Evolutionary conservation across 176 grass and related monocot species (phyloP).

Genomic region (sorghum (Sorghum bicolor)): DNA sequence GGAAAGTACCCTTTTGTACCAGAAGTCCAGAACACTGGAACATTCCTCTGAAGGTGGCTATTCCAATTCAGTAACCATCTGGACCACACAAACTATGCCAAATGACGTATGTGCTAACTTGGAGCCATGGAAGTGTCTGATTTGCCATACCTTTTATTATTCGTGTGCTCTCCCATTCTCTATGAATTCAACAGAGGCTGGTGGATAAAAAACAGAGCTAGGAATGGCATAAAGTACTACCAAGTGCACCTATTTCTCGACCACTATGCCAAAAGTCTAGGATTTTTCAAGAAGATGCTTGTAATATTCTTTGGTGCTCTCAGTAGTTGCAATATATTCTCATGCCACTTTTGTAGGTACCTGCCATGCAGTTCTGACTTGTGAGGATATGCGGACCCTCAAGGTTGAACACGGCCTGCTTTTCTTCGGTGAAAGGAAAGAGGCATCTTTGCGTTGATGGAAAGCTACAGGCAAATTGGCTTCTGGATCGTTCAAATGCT

Average conservation of each 20-base stretch:
- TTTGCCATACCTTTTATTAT: constrained; percentile 10
- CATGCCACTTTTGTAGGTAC: constrained; percentile 28
- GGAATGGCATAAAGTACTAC: background rate
- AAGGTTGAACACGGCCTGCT: background rate
- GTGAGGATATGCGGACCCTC: background rate
- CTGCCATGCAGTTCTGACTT: background rate
- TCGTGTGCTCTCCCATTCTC: constrained; percentile 8
- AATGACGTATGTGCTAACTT: background rate
- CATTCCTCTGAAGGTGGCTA: background rate
- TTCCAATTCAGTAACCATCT: constrained; percentile 9
- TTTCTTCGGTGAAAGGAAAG: constrained; percentile 5
- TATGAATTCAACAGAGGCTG: constrained; percentile 23
- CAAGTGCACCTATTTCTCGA: constrained; percentile 20
- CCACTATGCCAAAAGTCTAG: background rate
- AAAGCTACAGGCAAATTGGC: constrained; percentile 17
- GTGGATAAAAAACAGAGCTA: constrained; percentile 21
- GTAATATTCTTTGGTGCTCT: constrained; percentile 38
- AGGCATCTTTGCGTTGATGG: constrained; percentile 8
- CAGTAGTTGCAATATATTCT: constrained; percentile 20
- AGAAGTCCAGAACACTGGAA: constrained; percentile 2
- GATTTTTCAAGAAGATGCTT: constrained; percentile 17
- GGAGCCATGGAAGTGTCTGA: background rate
- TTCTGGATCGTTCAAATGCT: constrained; percentile 9
- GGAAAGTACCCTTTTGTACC: background rate
- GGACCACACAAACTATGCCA: background rate